Conservation (phyloP, 176 grass and related monocot genomes). For the Leersia perrieri region DNA sequence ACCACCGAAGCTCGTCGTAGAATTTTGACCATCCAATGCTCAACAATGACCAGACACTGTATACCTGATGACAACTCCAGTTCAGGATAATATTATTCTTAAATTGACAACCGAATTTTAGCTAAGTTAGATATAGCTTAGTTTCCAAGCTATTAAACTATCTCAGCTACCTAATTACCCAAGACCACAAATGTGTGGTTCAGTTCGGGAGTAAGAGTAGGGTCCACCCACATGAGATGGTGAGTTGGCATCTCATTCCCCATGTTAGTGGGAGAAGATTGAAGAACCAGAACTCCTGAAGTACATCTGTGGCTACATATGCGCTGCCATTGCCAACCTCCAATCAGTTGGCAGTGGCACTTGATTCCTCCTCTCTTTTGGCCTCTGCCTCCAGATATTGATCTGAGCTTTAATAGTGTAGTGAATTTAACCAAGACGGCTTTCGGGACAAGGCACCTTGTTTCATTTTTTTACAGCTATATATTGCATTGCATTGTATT, state of each 20-base stretch:
- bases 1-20: neutral
- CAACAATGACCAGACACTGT: neutral
- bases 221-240: slow-evolving; percentile 17
- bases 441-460: neutral
- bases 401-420: neutral
- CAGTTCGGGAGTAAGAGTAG: neutral
- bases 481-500: neutral
- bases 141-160: slow-evolving; percentile 7
- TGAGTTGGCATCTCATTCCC: slow-evolving; percentile 33
- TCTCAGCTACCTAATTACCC: neutral
- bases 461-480: neutral
- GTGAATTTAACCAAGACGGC: neutral
- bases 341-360: slow-evolving; percentile 3
- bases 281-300: neutral
- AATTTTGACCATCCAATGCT: neutral
- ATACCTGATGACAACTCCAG: neutral
- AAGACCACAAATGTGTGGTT: slow-evolving; percentile 16
- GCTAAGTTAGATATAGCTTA: slow-evolving; percentile 16
- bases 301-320: neutral
- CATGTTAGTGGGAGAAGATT: slow-evolving; percentile 11
- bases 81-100: neutral
- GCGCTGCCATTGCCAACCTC: neutral
- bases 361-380: neutral
- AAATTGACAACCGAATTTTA: neutral
- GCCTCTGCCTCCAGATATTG: neutral